These are phyloP conservation scores for Neoboletus brunneissimus DNA, from an alignment of 768 basidiomycete species.

Conservation along the genomic window DNA sequence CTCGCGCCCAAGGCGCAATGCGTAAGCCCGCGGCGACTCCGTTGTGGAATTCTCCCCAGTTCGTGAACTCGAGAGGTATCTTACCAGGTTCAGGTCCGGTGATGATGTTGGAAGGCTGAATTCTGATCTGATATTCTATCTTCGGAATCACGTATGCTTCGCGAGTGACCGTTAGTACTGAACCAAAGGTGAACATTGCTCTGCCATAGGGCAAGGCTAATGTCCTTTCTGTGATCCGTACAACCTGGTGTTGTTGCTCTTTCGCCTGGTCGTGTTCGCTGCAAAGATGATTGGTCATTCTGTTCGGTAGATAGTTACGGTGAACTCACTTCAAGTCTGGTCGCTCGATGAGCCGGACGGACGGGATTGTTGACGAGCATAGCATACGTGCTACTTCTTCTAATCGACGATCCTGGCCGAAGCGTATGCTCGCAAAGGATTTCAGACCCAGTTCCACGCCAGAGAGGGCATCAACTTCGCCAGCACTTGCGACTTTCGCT, in stretches of 20 bases:
- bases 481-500: conserved; percentile 48
- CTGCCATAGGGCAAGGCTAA: conserved; percentile 88
- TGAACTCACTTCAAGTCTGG: conserved; percentile 65
- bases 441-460: conserved; percentile 72
- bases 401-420: conserved; percentile 84
- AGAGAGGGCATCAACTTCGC: conserved; percentile 56
- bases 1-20: conserved; percentile 68
- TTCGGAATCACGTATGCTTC: conserved; percentile 80
- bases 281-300: conserved; percentile 2
- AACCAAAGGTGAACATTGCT: conserved; percentile 89
- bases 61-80: conserved; percentile 64
- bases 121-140: conserved; percentile 69
- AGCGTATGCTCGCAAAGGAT: conserved; percentile 79
- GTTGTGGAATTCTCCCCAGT: conserved; percentile 98
- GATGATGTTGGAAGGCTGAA: conserved; percentile 69
- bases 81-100: conserved; percentile 70
- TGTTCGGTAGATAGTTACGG: background rate
- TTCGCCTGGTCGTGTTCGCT: conserved; percentile 88
- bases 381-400: conserved; percentile 92
- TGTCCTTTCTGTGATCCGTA: conserved; percentile 81
- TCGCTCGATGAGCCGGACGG: conserved; percentile 63
- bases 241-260: conserved; percentile 79
- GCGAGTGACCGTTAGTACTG: conserved; percentile 67
- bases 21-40: conserved; percentile 91
- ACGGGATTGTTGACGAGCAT: conserved; percentile 70